Base-by-base conservation (phyloP, 805 yeast species). In the Saccharomycopsis sp. region DNA sequence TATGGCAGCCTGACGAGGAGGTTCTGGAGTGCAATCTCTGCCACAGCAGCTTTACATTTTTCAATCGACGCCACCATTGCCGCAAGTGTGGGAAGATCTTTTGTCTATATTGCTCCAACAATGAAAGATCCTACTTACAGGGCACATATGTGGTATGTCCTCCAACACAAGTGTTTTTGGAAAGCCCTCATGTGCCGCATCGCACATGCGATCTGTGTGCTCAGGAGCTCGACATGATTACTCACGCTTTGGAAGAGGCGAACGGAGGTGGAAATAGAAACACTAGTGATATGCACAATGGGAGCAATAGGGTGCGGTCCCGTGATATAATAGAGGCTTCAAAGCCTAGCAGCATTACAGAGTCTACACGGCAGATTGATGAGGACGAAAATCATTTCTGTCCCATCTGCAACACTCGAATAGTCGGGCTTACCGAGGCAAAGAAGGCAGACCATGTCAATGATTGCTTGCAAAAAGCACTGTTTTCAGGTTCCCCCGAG, bases 41-140 rank as follows among this genome's bases (percentile, higher is more conserved):
- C 56, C 53, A 55, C 22, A 46, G 55, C 1, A 41, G 49, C 30
- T 85, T 77, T 60, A 64, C 77, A 2, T 58, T 83, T 42, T 76
- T 80, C 57, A 71, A 65, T 54, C 67, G 95, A 43, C 69, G 87
- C 42, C 95, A 85, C 60, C 95, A 85, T 57, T 85, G 95, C 58
- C 67, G 92, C 39, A 67, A 62, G 44, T 85, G 95, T 61, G 95
- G 95, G 2, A 64, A 75, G 25, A 79, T 86, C 0, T 83, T 80
- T 13, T 85, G 95, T 58, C 79, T 75, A 22, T 52, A 56, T 30
- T 85, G 95, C 53, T 77, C 89, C 5, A 55, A 62, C 6, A 65
- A 71, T 17, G 58, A 60, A 31, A 65, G 73, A 5, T 63, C 67
- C 25, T 81, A 78, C 54, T 65, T 77, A 34, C 74, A 82, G 8